Evolutionary conservation across 495 filamentous ascomycete species (phyloP).

Genomic region (Penicillium bialowiezense): DNA sequence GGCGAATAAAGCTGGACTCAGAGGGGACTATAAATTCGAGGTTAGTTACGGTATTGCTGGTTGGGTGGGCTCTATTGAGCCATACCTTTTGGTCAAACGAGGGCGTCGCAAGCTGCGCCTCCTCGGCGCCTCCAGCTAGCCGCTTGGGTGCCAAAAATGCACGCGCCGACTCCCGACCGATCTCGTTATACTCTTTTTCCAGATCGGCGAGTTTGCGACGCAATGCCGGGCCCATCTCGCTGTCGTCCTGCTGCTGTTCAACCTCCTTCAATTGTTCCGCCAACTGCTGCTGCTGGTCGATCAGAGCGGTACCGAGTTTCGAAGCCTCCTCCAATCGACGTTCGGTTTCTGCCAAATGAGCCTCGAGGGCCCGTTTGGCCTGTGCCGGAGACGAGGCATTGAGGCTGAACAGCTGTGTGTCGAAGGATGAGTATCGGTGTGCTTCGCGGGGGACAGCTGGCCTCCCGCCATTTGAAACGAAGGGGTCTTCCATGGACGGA

Average conservation of each 20-base stretch:
- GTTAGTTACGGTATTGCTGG: no score
- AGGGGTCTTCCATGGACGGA: conserved; percentile 53
- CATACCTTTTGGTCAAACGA: conserved; percentile 60
- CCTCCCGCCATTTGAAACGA: conserved; percentile 40
- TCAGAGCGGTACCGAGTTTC: conserved; percentile 77
- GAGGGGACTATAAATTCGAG: conserved; percentile 56
- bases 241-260: conserved; percentile 71
- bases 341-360: conserved; percentile 87
- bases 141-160: conserved; percentile 82
- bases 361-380: conserved; percentile 82
- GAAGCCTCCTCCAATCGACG: conserved; percentile 87
- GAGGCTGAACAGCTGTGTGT: conserved; percentile 73
- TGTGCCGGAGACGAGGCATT: conserved; percentile 77
- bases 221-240: conserved; percentile 81
- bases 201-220: conserved; percentile 79
- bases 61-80: no score
- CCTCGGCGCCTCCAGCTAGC: conserved; percentile 63
- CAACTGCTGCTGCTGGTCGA: conserved; percentile 79
- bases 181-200: conserved; percentile 93
- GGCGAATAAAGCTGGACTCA: conserved; percentile 77
- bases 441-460: conserved; percentile 45
- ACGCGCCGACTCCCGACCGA: conserved; percentile 83
- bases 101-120: conserved; percentile 52
- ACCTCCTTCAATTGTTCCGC: conserved; percentile 80
- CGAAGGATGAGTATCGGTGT: conserved; percentile 75